Evolutionary conservation across 768 basidiomycete genomes (phyloP), one percentile per base, ranked within the genome.

Genomic region (Phylloporus arenicola): DNA sequence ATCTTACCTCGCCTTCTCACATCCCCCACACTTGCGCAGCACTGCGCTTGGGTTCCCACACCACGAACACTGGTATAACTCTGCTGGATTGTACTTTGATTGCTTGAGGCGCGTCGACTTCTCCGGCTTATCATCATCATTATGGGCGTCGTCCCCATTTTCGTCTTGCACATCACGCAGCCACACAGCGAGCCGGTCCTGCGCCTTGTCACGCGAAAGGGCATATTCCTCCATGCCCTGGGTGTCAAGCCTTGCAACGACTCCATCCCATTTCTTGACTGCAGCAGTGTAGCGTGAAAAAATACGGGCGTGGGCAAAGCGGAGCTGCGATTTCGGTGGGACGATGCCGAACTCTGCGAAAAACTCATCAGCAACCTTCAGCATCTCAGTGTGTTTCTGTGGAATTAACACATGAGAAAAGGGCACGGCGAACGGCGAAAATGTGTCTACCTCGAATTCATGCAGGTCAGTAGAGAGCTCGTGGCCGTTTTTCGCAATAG

Each of bases 1-100:
- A 9, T 13, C 20, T 46, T 53, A 72, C 74, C 71, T 71, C 13
- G 71, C 64, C 47, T 64, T 68, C 17, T 58, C 63, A 42, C 76
- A 76, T 4, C 72, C 67, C 6, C 65, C 56, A 49, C 80, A 82
- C 62, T 79, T 80, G 53, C 71, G 70, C 46, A 81, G 57, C 8
- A 71, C 70, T 2, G 78, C 78, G 40, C 77, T 82, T 2, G 80
- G 81, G 51, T 82, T 83, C 4, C 75, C 71, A 57, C 82, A 84
- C 73, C 76, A 81, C 22, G 82, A 81, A 57, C 84, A 86, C 22
- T 74, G 67, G 63, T 81, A 81, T 25, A 85, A 60, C 42, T 60
- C 71, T 4, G 79, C 72, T 13, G 65, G 65, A 43, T 80, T 24
- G 11, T 25, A 19, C 38, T 13, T 46, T 75, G 19, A 60, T 57